These are phyloP conservation scores for Podospora didyma DNA, from an alignment of 495 filamentous ascomycete species.

Conservation along the genomic window DNA sequence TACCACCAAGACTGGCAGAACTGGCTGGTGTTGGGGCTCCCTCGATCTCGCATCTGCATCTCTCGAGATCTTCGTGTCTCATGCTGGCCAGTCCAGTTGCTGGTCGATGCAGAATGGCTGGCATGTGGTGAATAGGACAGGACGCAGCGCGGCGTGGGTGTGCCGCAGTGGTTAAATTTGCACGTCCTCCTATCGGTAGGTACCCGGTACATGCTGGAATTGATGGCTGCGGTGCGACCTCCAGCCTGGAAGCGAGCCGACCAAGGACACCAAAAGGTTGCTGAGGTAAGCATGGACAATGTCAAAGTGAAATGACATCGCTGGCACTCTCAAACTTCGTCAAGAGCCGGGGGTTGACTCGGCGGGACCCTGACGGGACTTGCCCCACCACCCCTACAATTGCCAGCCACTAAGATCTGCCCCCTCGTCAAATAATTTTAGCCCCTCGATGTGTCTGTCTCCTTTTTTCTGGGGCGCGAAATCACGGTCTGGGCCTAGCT, in stretches of 20 bases:
- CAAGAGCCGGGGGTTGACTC: neutral
- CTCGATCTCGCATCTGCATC: too few relatives aligned
- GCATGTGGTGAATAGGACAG: neutral
- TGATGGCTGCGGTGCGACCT: neutral
- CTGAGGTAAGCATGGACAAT: too few relatives aligned
- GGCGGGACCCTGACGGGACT: slow-evolving; percentile 3
- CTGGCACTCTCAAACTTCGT: neutral
- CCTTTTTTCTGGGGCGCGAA: slow-evolving; percentile 9
- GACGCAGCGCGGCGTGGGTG: neutral
- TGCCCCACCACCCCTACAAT: neutral
- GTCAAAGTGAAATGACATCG: neutral
- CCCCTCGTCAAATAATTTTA: slow-evolving; percentile 14
- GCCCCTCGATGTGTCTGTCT: slow-evolving; percentile 16
- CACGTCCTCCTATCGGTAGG: neutral
- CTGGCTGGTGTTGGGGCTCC: too few relatives aligned
- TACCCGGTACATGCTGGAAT: neutral
- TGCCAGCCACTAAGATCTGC: slow-evolving; percentile 2
- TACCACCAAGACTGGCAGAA: too few relatives aligned
- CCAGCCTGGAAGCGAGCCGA: neutral
- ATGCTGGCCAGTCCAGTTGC: too few relatives aligned
- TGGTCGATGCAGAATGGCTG: too few relatives aligned
- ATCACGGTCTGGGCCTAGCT: slow-evolving; percentile 3
- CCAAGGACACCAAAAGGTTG: too few relatives aligned
- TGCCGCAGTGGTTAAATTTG: neutral
- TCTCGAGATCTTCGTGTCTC: too few relatives aligned